Base-by-base conservation (phyloP, 352 stramenopile genomes). In the Phytophthora sansomeana region DNA sequence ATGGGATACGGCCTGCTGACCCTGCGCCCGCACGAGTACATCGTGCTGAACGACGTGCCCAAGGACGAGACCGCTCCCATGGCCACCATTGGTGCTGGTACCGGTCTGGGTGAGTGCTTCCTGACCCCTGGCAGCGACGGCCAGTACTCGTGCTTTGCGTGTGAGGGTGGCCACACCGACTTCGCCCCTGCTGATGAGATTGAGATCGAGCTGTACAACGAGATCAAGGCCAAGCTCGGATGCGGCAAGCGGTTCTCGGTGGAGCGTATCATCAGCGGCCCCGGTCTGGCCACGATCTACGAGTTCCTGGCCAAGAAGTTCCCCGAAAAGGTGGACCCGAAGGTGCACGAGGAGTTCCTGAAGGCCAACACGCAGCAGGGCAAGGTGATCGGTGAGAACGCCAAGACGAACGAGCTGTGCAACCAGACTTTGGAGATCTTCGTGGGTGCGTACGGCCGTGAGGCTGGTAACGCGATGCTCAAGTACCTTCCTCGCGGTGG, bases 1-100 rank as follows among this genome's bases (percentile, higher is more conserved):
- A 96, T 98, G 72, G 97, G 97, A 51, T 99, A 98, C 80, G 97
- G 97, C 14, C 83, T 98, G 38, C 80, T 99, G 8, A 98, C 96
- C 60, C 81, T 99, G 24, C 87, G 97, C 73, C 72, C 85, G 30
- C 79, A 97, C 58, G 88, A 94, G 58, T 96, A 98, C 75, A 90
- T 95, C 33, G 67, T 95, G 30, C 79, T 91, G 19, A 91, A 96
- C 72, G 80, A 92, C 53, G 85, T 69, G 41, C 68, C 75, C 6
- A 71, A 69, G 39, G 72, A 84, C 48, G 78, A 91, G 51, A 67
- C 77, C 19, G 91, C 85, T 33, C 95, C 95, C 17, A 98, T 98
- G 53, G 96, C 90, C n/a, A n/a, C n/a, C n/a, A n/a, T n/a, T n/a
- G n/a, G n/a, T n/a, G n/a, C n/a, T n/a, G n/a, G n/a, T n/a, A 95